A percentile compares a stretch with the other conserved stretches of the same genome.
Conservation (phyloP, 1,284 basidiomycete species). For the Tremellales sp. region DNA sequence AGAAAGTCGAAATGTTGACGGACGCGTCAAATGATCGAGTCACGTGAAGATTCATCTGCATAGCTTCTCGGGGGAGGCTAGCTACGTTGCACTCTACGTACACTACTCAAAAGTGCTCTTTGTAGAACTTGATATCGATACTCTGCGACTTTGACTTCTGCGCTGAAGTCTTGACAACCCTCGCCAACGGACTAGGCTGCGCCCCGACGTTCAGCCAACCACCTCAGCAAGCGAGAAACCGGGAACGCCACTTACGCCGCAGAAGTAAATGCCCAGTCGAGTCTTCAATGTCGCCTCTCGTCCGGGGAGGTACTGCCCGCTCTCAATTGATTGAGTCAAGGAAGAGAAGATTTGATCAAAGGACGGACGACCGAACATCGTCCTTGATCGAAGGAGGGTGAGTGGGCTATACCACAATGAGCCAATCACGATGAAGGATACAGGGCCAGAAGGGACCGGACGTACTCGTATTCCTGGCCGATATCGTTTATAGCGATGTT, state of each 20-base stretch:
- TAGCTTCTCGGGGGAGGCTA: no score
- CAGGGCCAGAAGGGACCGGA: conserved; percentile 41
- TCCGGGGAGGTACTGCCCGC: conserved; percentile 71
- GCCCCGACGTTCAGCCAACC: neutral
- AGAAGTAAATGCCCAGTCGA: conserved; percentile 80
- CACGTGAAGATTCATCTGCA: no score
- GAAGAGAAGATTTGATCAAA: conserved; percentile 72
- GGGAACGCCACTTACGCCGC: conserved; percentile 54
- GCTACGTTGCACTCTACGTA: no score
- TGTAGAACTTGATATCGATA: conserved; percentile 74
- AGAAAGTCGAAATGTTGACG: no score
- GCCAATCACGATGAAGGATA: neutral
- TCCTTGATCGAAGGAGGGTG: conserved; percentile 74
- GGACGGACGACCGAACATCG: conserved; percentile 82
- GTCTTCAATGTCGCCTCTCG: conserved; percentile 70
- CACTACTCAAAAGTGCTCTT: conserved; percentile 55
- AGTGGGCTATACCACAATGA: conserved; percentile 63
- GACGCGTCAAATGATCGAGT: no score
- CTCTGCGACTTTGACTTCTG: conserved; percentile 55
- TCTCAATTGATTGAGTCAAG: conserved; percentile 68
- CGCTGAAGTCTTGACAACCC: conserved; percentile 66
- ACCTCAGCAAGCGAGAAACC: neutral
- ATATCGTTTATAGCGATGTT: conserved; percentile 73
- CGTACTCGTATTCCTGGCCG: conserved; percentile 30
- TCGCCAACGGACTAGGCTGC: conserved; percentile 62